phyloP scores from a whole-genome alignment of 768 basidiomycete genomes.

The Cytidiella melzeri region DNA sequence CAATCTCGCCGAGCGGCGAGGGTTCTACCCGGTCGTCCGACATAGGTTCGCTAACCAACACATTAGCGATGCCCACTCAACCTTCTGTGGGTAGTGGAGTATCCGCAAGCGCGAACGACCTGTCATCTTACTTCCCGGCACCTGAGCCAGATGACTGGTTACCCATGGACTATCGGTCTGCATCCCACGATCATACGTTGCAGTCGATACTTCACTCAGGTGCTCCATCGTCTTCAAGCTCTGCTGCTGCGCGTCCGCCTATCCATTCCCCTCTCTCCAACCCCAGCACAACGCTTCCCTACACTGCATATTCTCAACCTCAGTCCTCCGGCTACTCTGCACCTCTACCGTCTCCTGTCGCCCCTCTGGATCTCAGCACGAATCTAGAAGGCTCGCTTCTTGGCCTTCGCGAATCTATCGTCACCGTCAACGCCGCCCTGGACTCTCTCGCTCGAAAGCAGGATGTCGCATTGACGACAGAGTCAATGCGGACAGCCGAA shows the following conservation, averaged over 20 bases:
- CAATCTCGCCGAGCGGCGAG: not conserved
- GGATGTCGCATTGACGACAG: slow-evolving; percentile 64
- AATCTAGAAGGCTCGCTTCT: slow-evolving; percentile 57
- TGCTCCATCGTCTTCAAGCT: slow-evolving; percentile 7
- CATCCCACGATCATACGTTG: not conserved
- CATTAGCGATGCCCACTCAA: not conserved
- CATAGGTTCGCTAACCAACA: not conserved
- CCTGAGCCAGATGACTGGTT: not conserved
- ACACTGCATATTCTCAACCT: slow-evolving; percentile 3
- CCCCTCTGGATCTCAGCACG: slow-evolving; percentile 57
- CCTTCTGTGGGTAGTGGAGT: no score
- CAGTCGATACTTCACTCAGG: slow-evolving; percentile 8
- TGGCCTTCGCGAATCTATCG: slow-evolving; percentile 54
- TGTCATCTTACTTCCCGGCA: not conserved
- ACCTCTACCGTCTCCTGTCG: slow-evolving; percentile 28
- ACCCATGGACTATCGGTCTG: not conserved
- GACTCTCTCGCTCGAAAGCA: slow-evolving; percentile 57
- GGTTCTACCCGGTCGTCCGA: not conserved
- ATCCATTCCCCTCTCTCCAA: not conserved
- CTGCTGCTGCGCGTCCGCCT: not conserved
- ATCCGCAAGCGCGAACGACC: not conserved
- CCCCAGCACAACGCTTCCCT: not conserved
- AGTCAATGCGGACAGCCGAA: slow-evolving; percentile 65
- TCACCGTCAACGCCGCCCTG: slow-evolving; percentile 50
- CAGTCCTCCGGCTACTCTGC: slow-evolving; percentile 7